Base-by-base conservation (phyloP, 2,329 filamentous ascomycete species). In the Whalleya microplaca region DNA sequence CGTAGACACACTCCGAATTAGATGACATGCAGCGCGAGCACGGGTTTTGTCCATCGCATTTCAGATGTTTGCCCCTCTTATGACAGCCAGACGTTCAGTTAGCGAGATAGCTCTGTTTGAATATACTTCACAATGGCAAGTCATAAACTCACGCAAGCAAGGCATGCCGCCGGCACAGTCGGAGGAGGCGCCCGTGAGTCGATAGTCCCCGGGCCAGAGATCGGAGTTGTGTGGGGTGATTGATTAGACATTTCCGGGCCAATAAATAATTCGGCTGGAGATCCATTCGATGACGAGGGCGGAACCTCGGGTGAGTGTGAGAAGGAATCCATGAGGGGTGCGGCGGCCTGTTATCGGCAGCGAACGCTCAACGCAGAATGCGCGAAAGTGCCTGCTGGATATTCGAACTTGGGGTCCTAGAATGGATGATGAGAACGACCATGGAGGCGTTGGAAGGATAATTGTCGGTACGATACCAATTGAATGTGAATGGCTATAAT, bases 41-140 rank as follows among this genome's bases (percentile, higher is more conserved):
- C 12, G 90, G 89, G 29, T 75, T 86, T 40, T 78, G 74, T 23
- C 88, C 89, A 71, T 92, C 88, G 70, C 90, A 93, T 70, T 91
- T 93, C 47, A 92, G 80, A 72, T 93, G 90, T 68, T 90, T 85
- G 61, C 69, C 75, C 49, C 84, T 78, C 83, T 86, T 68, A 49
- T 45, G 62, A 41, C 49, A 51, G 40, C 9, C 43, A 50, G 10
- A 43, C 19, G 7, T 27, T 41, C 47, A 57, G 61, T 66, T 45
- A 63, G 65, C 40, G 32, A 8, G 23, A 41, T 41, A 40, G 7
- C 18, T 16, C n/a, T 16, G n/a, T 42, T 20, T 42, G 45, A 44
- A 41, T 52, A 41, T 37, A 54, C 48, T 19, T 53, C 41, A 47
- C 9, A 48, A 51, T 52, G 56, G 64, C 51, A 23, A 10, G 10